Evolutionary conservation across 2,329 filamentous ascomycete genomes (phyloP).

Genomic region (Hypoxylon sp.): DNA sequence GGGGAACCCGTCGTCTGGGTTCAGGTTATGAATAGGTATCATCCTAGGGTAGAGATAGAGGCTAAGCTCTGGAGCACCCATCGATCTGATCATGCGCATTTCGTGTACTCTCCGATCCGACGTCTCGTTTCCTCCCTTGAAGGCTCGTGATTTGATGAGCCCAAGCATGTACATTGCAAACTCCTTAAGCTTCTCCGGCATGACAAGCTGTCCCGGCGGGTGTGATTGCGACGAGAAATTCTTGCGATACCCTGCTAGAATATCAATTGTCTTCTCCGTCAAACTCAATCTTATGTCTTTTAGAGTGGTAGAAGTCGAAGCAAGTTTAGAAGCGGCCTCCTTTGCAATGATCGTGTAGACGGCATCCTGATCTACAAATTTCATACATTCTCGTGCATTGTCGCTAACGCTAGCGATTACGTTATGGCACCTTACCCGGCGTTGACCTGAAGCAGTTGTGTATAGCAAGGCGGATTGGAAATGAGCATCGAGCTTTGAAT

Average conservation of each 20-base stretch:
- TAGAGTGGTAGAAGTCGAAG: constrained; percentile 76
- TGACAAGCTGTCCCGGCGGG: constrained; percentile 91
- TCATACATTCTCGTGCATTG: constrained; percentile 85
- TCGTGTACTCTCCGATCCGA: constrained; percentile 93
- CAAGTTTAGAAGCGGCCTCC: constrained; percentile 89
- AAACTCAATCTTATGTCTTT: constrained; percentile 88
- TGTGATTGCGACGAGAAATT: constrained; percentile 86
- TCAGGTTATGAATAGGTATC: constrained; percentile 90
- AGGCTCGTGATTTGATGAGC: constrained; percentile 89
- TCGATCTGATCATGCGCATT: constrained; percentile 88
- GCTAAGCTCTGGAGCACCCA: constrained; percentile 87
- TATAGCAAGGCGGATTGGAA: constrained; percentile 97
- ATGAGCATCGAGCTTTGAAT: constrained; percentile 94
- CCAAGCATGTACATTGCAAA: constrained; percentile 96
- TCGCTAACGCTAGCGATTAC: constrained; percentile 94
- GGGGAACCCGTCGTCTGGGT: constrained; percentile 91
- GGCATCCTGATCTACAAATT: constrained; percentile 95
- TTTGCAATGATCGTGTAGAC: constrained; percentile 91
- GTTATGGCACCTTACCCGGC: constrained; percentile 92
- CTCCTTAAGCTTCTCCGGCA: constrained; percentile 96
- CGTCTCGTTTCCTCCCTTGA: constrained; percentile 93
- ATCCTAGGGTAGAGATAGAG: constrained; percentile 96
- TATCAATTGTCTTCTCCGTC: constrained; percentile 92
- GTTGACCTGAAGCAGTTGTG: constrained; percentile 89
- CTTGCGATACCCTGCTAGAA: constrained; percentile 92